Conservation (phyloP, 2,329 filamentous ascomycete genomes). For the Beauveria brongniartii region DNA sequence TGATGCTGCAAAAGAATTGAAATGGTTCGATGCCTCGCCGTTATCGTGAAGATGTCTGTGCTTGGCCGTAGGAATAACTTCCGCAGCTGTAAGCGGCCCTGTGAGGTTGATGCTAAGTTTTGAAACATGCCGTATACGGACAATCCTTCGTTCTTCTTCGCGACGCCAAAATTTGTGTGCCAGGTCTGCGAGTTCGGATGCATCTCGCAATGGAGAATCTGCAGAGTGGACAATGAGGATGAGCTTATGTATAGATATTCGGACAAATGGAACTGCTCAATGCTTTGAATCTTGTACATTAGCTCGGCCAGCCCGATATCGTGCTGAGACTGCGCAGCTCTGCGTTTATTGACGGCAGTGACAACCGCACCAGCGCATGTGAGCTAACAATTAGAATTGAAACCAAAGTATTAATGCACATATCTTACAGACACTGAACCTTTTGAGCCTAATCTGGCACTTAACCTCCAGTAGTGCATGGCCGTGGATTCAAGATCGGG, state of each 20-base stretch:
- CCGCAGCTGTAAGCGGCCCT: conserved; percentile 68
- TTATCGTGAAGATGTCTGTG: conserved; percentile 58
- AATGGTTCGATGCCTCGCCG: conserved; percentile 63
- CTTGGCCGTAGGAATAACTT: conserved; percentile 76
- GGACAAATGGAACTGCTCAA: conserved; percentile 69
- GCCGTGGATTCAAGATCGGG: neutral
- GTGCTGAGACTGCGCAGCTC: conserved; percentile 52
- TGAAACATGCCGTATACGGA: conserved; percentile 81
- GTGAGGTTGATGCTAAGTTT: conserved; percentile 64
- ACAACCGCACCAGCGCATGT: conserved; percentile 84
- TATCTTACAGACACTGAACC: neutral
- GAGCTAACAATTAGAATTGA: conserved; percentile 36
- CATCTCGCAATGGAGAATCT: conserved; percentile 74
- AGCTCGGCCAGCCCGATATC: conserved; percentile 44
- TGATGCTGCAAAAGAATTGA: conserved; percentile 57
- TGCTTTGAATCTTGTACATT: conserved; percentile 48
- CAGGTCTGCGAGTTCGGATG: conserved; percentile 77
- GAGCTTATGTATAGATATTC: conserved; percentile 68
- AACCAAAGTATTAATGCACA: neutral
- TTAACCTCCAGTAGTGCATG: neutral
- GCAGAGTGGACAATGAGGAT: conserved; percentile 73
- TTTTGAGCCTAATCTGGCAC: neutral
- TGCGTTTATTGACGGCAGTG: conserved; percentile 60
- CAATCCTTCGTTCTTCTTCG: conserved; percentile 60
- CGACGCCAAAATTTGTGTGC: conserved; percentile 31